phyloP scores from a whole-genome alignment of 352 stramenopile species.

The Phytopythium boreale region DNA sequence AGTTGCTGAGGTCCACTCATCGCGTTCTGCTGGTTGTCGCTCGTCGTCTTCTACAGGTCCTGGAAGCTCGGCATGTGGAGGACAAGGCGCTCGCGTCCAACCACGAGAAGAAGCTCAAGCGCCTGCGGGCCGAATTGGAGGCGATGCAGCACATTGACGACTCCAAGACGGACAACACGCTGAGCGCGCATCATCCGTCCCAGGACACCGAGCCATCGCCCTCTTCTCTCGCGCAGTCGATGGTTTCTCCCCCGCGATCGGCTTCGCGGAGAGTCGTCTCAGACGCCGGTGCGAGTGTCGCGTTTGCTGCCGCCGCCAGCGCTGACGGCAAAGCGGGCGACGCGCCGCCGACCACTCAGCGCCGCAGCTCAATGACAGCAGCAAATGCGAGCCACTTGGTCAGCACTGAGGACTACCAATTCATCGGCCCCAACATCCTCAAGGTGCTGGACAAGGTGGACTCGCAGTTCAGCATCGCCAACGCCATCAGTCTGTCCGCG shows the following conservation, averaged over 20 bases:
- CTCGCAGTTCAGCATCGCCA: conserved; percentile 83
- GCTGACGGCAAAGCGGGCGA: not conserved
- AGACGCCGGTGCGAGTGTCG: not conserved
- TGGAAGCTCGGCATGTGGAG: conserved; percentile 54
- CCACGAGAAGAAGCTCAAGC: conserved; percentile 71
- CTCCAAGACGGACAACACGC: conserved; percentile 14
- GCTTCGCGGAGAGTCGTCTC: not conserved
- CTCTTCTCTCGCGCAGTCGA: not conserved
- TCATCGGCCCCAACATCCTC: conserved; percentile 77
- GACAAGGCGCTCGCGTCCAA: conserved; percentile 52
- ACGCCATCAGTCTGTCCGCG: conserved; percentile 59
- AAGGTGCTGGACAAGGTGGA: conserved; percentile 83
- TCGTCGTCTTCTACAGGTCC: conserved; percentile 27
- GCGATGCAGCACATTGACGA: conserved; percentile 71
- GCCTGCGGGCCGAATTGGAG: conserved; percentile 65
- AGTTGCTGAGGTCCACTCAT: not conserved
- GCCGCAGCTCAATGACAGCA: not conserved
- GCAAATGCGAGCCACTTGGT: conserved; percentile 23
- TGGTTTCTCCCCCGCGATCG: not conserved
- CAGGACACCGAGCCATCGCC: not conserved
- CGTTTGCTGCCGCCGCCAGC: not conserved
- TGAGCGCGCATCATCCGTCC: not conserved
- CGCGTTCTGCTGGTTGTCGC: not conserved
- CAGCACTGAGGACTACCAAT: conserved; percentile 48
- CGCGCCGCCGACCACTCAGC: not conserved